Conservation (phyloP, 805 yeast genomes). For the Komagataella populi region DNA sequence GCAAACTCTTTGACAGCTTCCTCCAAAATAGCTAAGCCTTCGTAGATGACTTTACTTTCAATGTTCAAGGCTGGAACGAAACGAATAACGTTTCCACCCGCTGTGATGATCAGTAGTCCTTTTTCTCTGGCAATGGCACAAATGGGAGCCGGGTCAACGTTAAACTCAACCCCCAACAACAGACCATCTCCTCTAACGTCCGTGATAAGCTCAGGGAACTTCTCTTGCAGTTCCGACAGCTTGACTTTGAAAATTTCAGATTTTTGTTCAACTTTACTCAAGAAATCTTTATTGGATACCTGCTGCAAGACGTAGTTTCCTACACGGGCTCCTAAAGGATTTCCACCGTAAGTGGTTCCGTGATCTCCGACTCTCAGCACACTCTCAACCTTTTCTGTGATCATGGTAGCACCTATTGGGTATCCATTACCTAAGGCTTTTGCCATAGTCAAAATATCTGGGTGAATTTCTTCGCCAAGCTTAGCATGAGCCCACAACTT, state of each 20-base stretch:
- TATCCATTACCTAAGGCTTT: conserved; percentile 95
- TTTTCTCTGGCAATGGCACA: conserved; percentile 58
- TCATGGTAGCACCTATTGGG: conserved; percentile 91
- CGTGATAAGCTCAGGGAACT: conserved; percentile 45
- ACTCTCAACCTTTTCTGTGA: conserved; percentile 64
- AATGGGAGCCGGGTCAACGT: conserved; percentile 47
- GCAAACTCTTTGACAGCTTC: conserved; percentile 26
- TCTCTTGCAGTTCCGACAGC: conserved; percentile 33
- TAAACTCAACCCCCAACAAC: conserved; percentile 71
- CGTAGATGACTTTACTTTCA: conserved; percentile 47
- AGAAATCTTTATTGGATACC: conserved; percentile 47
- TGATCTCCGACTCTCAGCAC: conserved; percentile 83
- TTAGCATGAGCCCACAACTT: conserved; percentile 83
- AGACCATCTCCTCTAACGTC: conserved; percentile 85
- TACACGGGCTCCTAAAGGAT: conserved; percentile 80
- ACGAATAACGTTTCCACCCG: conserved; percentile 85
- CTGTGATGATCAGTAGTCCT: conserved; percentile 78
- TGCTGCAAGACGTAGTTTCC: conserved; percentile 64
- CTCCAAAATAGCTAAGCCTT: conserved; percentile 63
- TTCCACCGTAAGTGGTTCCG: conserved; percentile 97
- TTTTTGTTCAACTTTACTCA: conserved; percentile 44
- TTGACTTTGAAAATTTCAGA: conserved; percentile 41
- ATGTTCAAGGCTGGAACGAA: conserved; percentile 88
- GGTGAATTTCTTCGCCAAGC: conserved; percentile 71
- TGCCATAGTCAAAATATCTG: conserved; percentile 89